Evolutionary conservation across 805 yeast genomes (phyloP).

Genomic region (Wickerhamiella sergipiensis): DNA sequence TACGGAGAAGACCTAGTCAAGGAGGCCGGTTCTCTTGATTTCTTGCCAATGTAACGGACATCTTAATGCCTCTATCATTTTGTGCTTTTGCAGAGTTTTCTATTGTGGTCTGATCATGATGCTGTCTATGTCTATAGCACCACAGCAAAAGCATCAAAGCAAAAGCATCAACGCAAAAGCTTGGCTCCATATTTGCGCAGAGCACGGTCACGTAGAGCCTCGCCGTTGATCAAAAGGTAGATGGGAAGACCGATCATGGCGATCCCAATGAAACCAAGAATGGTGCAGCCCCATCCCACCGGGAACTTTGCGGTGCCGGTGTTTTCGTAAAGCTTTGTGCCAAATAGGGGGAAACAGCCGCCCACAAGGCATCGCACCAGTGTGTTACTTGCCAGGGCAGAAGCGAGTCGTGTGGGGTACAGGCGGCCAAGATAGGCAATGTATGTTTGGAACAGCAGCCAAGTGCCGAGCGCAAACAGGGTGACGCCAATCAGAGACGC

Average conservation of each 20-base stretch:
- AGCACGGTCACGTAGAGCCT: conserved; percentile 7
- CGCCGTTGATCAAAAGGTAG: conserved; percentile 8
- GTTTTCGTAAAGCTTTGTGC: conserved; percentile 40
- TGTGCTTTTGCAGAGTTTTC: too few species aligned
- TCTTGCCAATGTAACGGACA: not conserved
- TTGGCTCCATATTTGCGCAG: conserved; percentile 9
- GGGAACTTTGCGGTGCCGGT: conserved; percentile 31
- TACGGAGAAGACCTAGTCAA: not conserved
- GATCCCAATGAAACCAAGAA: conserved; percentile 32
- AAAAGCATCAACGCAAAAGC: not conserved
- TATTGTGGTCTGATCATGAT: too few species aligned
- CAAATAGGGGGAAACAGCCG: conserved; percentile 51
- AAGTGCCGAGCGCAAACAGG: conserved; percentile 29
- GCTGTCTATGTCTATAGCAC: too few species aligned
- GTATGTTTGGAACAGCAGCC: conserved; percentile 38
- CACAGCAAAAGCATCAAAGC: too few species aligned
- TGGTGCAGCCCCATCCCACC: conserved; percentile 45
- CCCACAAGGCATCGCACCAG: conserved; percentile 39
- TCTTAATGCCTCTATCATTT: too few species aligned
- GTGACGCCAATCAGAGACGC: conserved; percentile 34
- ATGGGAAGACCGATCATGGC: conserved; percentile 37
- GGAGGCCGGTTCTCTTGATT: not conserved
- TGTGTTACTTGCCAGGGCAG: conserved; percentile 46
- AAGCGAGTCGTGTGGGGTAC: conserved; percentile 38
- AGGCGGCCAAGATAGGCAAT: conserved; percentile 37